A percentile compares a stretch with the other conserved stretches of the same genome.
These are phyloP conservation scores for Drosera spatulata DNA, from an alignment of 179 eudicot species.

Conservation along the genomic window DNA sequence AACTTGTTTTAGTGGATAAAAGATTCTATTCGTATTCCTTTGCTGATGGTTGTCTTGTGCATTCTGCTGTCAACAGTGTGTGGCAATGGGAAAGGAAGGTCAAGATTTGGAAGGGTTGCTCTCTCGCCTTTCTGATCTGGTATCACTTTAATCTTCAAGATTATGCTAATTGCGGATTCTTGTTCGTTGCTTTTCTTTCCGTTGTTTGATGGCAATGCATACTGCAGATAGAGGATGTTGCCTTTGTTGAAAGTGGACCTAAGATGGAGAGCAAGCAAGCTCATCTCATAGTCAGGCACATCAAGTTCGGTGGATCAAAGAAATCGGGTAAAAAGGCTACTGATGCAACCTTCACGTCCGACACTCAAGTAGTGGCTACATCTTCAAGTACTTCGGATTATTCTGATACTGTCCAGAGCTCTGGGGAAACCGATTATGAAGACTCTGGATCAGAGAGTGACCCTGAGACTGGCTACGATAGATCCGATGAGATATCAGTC, in stretches of 20 bases:
- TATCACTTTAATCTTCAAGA: constrained; percentile 13
- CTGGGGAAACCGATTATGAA: constrained; percentile 11
- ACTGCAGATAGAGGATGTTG: constrained; percentile 56
- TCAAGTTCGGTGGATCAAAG: constrained; percentile 63
- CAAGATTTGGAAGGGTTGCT: constrained; percentile 35
- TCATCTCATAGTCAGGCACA: constrained; percentile 48
- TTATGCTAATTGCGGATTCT: not conserved
- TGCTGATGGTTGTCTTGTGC: not conserved
- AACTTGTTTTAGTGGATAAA: not conserved
- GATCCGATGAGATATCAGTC: constrained; percentile 5
- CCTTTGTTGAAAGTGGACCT: constrained; percentile 53
- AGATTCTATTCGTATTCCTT: not conserved
- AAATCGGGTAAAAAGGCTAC: constrained; percentile 46
- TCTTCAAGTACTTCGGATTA: not conserved
- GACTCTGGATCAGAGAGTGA: constrained; percentile 24
- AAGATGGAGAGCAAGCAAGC: constrained; percentile 41
- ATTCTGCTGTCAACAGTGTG: constrained; percentile 29
- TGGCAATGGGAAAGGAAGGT: constrained; percentile 27
- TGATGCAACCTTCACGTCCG: constrained; percentile 8
- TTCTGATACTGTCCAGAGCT: not conserved
- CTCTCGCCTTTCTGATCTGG: constrained; percentile 45
- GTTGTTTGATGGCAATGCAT: not conserved
- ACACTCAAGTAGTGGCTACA: constrained; percentile 6
- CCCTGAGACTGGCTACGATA: constrained; percentile 12
- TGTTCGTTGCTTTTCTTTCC: not conserved